Conservation (phyloP, 176 grass and related monocot species). For the Stipa capillata region DNA sequence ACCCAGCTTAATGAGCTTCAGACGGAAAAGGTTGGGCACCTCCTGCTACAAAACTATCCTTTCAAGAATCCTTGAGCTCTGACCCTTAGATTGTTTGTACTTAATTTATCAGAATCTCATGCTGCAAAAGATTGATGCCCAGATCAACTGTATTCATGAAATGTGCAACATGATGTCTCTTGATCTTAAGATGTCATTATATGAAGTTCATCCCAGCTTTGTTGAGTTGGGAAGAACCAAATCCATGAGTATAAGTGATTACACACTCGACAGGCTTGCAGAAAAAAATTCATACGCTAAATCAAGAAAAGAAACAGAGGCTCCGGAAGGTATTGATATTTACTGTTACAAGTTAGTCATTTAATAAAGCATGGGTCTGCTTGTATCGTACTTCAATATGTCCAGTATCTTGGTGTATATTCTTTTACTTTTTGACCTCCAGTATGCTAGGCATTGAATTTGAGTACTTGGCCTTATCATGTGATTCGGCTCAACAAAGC, state of each 20-base stretch:
- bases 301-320: constrained; percentile 71
- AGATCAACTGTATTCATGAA: constrained; percentile 53
- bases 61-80: not conserved
- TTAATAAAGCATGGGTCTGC: not conserved
- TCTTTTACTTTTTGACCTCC: not conserved
- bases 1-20: constrained; percentile 59
- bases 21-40: constrained; percentile 61
- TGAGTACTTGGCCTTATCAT: not conserved
- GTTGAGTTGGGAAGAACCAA: constrained; percentile 29
- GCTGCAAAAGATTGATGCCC: constrained; percentile 55
- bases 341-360: not conserved
- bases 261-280: constrained; percentile 46
- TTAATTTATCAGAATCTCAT: constrained; percentile 55
- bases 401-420: not conserved
- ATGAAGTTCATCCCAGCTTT: constrained; percentile 74
- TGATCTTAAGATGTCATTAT: constrained; percentile 53
- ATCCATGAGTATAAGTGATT: constrained; percentile 57
- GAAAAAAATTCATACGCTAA: constrained; percentile 48
- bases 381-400: not conserved
- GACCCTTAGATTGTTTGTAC: not conserved
- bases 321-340: constrained; percentile 51
- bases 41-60: not conserved
- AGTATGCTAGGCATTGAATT: not conserved
- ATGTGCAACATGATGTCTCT: constrained; percentile 64
- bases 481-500: not conserved